A percentile compares a stretch with the other conserved stretches of the same genome.
Conservation (phyloP, 169 alveolate species). For the Plasmodium cynomolgi region DNA sequence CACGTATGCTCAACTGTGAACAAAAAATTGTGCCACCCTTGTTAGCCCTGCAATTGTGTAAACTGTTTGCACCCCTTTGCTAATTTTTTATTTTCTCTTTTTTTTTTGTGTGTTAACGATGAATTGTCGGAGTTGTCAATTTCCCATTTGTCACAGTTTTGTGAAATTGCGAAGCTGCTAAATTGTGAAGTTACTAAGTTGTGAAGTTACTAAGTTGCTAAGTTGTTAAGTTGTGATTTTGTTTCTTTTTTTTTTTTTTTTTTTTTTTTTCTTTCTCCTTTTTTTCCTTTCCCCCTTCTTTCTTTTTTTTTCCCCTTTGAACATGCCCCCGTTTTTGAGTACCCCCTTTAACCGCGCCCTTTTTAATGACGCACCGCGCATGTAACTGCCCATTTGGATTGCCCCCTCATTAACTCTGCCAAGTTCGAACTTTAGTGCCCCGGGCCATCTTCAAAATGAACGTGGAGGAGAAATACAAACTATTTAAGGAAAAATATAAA, state of each 20-base stretch:
- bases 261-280: too few species aligned
- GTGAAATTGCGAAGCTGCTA: neutral
- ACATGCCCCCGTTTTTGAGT: slow-evolving; percentile 7
- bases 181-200: neutral
- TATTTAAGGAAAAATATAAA: slow-evolving; percentile 68
- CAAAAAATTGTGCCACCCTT: neutral
- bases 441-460: slow-evolving; percentile 30
- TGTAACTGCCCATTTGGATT: neutral
- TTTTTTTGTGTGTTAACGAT: neutral
- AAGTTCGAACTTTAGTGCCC: neutral
- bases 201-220: too few species aligned
- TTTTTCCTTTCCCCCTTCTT: too few species aligned
- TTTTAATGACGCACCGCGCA: neutral
- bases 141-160: neutral
- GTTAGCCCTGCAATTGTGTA: neutral
- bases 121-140: neutral
- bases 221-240: neutral
- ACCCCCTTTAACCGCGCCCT: neutral
- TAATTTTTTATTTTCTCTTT: slow-evolving; percentile 5
- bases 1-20: neutral
- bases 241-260: neutral
- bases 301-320: neutral
- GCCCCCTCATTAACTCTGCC: neutral
- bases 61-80: neutral
- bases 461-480: slow-evolving; percentile 65